A percentile compares a stretch with the other conserved stretches of the same genome.
Evolutionary conservation across 2,329 filamentous ascomycete genomes (phyloP).

Genomic region (Cordyceps javanica): DNA sequence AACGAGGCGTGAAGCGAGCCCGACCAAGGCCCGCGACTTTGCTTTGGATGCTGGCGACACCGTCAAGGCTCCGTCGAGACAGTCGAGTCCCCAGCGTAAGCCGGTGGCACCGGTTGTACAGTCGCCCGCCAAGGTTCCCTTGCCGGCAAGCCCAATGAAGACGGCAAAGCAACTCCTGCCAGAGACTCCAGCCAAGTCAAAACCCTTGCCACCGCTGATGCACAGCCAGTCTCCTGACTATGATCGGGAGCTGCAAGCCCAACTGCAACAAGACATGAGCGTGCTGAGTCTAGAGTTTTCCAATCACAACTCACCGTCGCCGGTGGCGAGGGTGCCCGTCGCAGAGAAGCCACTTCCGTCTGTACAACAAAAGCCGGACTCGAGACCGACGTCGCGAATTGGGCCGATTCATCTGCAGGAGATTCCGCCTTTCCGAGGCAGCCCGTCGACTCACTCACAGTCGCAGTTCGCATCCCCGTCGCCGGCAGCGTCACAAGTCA

Average conservation of each 20-base stretch:
- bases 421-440: constrained; percentile 49
- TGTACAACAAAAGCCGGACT: constrained; percentile 22
- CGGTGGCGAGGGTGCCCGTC: constrained; percentile 17
- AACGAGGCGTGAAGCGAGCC: constrained; percentile 43
- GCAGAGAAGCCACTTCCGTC: constrained; percentile 16
- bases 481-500: constrained; percentile 8
- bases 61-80: constrained; percentile 51
- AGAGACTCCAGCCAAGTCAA: constrained; percentile 41
- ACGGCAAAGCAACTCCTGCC: constrained; percentile 24
- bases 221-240: constrained; percentile 51
- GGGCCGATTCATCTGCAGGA: constrained; percentile 42
- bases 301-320: constrained; percentile 16
- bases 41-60: constrained; percentile 44
- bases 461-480: constrained; percentile 15
- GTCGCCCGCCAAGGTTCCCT: constrained; percentile 55
- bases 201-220: constrained; percentile 41
- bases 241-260: constrained; percentile 53
- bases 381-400: constrained; percentile 31
- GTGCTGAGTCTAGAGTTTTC: constrained; percentile 43
- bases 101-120: constrained; percentile 31
- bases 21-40: constrained; percentile 45
- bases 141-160: constrained; percentile 42
- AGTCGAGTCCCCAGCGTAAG: constrained; percentile 55
- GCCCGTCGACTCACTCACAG: constrained; percentile 25
- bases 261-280: constrained; percentile 58